phyloP scores from a whole-genome alignment of 768 basidiomycete genomes.

The Coprinellus micaceus region DNA sequence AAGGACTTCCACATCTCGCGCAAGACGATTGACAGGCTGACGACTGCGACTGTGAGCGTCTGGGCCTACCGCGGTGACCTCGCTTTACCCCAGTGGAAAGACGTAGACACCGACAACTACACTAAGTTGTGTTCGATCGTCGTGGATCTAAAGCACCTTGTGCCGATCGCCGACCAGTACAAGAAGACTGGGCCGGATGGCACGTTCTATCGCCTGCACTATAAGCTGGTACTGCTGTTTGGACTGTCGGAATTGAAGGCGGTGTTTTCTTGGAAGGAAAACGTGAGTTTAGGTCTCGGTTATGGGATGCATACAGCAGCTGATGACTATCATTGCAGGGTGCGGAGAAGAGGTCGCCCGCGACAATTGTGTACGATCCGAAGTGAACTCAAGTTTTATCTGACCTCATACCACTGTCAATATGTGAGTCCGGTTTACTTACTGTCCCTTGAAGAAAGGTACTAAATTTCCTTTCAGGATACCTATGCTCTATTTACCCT shows the following conservation, averaged over 20 bases:
- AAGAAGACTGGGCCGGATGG: constrained; percentile 3
- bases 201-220: constrained; percentile 25
- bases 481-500: too few relatives aligned
- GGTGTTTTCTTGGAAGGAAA: constrained; percentile 42
- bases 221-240: constrained; percentile 39
- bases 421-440: neutral
- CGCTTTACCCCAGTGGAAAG: constrained; percentile 9
- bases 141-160: constrained; percentile 15
- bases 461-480: too few relatives aligned
- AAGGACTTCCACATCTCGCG: constrained; percentile 12
- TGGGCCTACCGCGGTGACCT: constrained; percentile 15
- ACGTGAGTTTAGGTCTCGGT: constrained; percentile 25
- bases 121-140: constrained; percentile 18
- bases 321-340: constrained; percentile 4
- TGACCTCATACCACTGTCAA: too few relatives aligned
- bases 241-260: constrained; percentile 46
- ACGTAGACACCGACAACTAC: constrained; percentile 17
- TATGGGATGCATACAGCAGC: neutral
- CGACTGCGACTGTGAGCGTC: constrained; percentile 8
- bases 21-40: constrained; percentile 9
- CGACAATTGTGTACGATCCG: constrained; percentile 7
- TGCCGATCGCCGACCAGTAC: constrained; percentile 5
- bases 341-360: constrained; percentile 13
- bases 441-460: neutral
- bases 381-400: neutral